Evolutionary conservation across 2,329 filamentous ascomycete genomes (phyloP).

Genomic region (Fusarium sp.): DNA sequence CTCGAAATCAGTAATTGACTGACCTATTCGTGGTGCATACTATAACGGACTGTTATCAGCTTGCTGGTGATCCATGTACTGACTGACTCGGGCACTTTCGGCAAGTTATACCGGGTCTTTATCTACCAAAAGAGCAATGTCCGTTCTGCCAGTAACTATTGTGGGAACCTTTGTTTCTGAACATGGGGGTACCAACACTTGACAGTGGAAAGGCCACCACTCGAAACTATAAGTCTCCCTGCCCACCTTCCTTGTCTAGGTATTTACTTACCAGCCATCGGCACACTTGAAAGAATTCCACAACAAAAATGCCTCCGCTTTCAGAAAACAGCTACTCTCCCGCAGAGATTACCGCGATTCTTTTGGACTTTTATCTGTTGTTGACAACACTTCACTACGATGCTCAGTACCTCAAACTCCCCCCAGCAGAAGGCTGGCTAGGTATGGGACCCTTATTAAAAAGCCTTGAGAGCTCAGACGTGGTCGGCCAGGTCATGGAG

Average conservation of each 20-base stretch:
- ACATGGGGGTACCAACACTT: conserved; percentile 6
- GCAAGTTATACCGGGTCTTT: not conserved
- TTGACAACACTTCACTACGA: conserved; percentile 10
- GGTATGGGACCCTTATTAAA: not conserved
- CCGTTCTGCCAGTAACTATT: not conserved
- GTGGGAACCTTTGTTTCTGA: not conserved
- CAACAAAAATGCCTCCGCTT: conserved; percentile 5
- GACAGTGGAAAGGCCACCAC: not conserved
- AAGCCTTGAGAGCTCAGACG: not conserved
- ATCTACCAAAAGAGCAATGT: not conserved
- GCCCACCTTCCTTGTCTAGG: not conserved
- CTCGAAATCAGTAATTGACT: not conserved
- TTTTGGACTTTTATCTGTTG: conserved; percentile 12
- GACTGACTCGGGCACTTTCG: not conserved
- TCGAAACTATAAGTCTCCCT: not conserved
- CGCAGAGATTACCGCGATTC: not conserved
- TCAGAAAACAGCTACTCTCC: conserved; percentile 7
- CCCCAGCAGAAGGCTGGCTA: conserved; percentile 5
- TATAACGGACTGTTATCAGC: not conserved
- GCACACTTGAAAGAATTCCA: not conserved
- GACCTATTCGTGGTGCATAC: not conserved
- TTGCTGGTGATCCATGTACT: not conserved
- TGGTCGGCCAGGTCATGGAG: conserved; percentile 1
- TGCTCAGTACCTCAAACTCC: conserved; percentile 9
- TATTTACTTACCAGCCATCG: not conserved